A percentile compares a stretch with the other conserved stretches of the same genome.
Evolutionary conservation across 2,329 filamentous ascomycete species (phyloP).

Genomic region (Xylaria digitata): DNA sequence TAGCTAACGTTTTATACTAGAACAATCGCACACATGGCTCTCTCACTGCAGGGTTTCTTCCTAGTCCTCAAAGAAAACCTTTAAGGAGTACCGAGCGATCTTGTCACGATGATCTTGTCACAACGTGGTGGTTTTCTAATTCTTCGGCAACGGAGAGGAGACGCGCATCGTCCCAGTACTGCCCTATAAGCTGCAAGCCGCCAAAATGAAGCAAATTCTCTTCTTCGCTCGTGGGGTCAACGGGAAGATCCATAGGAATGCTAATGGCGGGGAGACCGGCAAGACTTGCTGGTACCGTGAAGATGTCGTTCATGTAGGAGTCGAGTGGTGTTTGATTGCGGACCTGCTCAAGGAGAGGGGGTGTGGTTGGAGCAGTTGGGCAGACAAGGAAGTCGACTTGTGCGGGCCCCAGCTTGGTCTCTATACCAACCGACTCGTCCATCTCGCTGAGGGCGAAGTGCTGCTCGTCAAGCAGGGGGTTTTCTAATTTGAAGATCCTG

Average conservation of each 20-base stretch:
- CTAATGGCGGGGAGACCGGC: constrained; percentile 91
- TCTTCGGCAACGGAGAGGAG: constrained; percentile 68
- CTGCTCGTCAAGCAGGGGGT: constrained; percentile 70
- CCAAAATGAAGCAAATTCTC: constrained; percentile 56
- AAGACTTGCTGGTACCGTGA: constrained; percentile 93
- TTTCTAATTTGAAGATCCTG: constrained; percentile 74
- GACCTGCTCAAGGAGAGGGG: constrained; percentile 73
- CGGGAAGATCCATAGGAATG: constrained; percentile 70
- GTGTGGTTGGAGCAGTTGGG: constrained; percentile 83
- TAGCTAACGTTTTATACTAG: constrained; percentile 33
- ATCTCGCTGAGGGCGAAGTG: constrained; percentile 71
- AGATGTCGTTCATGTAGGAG: constrained; percentile 91
- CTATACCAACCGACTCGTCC: constrained; percentile 61
- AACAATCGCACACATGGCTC: constrained; percentile 2
- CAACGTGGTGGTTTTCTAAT: too few species aligned
- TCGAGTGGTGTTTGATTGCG: constrained; percentile 70
- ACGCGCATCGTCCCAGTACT: constrained; percentile 79
- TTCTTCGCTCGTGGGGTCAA: constrained; percentile 46
- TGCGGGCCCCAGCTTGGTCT: constrained; percentile 67
- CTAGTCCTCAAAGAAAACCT: background rate
- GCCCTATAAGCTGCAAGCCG: constrained; percentile 82
- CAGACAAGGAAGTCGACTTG: constrained; percentile 88
- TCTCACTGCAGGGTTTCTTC: background rate
- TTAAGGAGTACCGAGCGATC: background rate
- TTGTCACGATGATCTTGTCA: constrained; percentile 43